These are phyloP conservation scores for Scleromitrula shiraiana DNA, from an alignment of 2,329 filamentous ascomycete species.

Conservation along the genomic window DNA sequence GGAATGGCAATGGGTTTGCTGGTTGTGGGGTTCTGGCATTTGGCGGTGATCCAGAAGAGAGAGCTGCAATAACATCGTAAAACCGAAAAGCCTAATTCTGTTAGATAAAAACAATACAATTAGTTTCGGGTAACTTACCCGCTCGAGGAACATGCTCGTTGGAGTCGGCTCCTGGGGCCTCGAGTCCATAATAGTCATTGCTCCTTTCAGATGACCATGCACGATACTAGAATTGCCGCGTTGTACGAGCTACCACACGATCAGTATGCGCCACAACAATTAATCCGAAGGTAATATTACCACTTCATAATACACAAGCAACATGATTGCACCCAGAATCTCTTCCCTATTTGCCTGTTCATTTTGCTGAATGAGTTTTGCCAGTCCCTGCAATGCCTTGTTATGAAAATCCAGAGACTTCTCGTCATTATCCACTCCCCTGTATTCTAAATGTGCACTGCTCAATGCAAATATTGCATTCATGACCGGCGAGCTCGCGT, in stretches of 20 bases:
- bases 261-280: slow-evolving; percentile 13
- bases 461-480: slow-evolving; percentile 79
- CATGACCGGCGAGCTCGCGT: slow-evolving; percentile 52
- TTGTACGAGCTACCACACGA: slow-evolving; percentile 46
- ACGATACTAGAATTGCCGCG: slow-evolving; percentile 51
- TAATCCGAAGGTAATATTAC: slow-evolving; percentile 21
- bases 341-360: slow-evolving; percentile 45
- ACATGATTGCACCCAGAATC: slow-evolving; percentile 51
- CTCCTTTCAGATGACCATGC: slow-evolving; percentile 52
- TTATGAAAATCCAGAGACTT: slow-evolving; percentile 53
- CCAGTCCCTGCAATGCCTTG: slow-evolving; percentile 48
- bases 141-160: slow-evolving; percentile 49
- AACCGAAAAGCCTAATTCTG: slow-evolving; percentile 49
- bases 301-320: slow-evolving; percentile 56
- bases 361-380: slow-evolving; percentile 46
- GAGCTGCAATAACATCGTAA: slow-evolving; percentile 56
- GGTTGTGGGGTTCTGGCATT: slow-evolving; percentile 43
- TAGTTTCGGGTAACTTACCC: slow-evolving; percentile 35
- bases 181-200: slow-evolving; percentile 51
- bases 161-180: slow-evolving; percentile 38
- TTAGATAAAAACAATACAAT: slow-evolving; percentile 17
- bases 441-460: slow-evolving; percentile 72
- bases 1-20: slow-evolving; percentile 39
- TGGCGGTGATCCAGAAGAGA: slow-evolving; percentile 52
- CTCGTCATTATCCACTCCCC: slow-evolving; percentile 43